A percentile compares a stretch with the other conserved stretches of the same genome.
Evolutionary conservation across 306 rosid genomes (phyloP).

Genomic region (Cicer bijugum): DNA sequence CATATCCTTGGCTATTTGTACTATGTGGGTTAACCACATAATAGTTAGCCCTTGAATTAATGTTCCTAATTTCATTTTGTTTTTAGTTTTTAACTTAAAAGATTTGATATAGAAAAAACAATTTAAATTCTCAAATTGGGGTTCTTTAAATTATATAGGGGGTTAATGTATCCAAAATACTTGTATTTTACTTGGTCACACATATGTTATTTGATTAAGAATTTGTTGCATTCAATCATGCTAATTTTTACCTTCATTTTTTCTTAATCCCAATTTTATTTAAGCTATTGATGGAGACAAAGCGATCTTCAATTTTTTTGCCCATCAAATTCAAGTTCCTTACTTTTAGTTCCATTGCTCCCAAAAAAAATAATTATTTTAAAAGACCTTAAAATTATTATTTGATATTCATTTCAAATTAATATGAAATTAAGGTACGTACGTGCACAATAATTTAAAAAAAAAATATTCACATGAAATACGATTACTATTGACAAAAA

Average conservation of each 20-base stretch:
- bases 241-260: conserved; percentile 4
- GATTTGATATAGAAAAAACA: conserved; percentile 45
- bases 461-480: no score
- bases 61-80: conserved; percentile 39
- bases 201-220: conserved; percentile 40
- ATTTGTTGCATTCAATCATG: conserved; percentile 41
- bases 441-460: no score
- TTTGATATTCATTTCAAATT: no score
- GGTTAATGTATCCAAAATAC: conserved; percentile 45
- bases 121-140: conserved; percentile 37
- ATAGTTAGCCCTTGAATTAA: conserved; percentile 48
- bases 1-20: conserved; percentile 77
- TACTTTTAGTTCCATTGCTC: no score
- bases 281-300: background rate
- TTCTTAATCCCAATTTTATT: conserved; percentile 11
- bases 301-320: background rate
- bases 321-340: background rate
- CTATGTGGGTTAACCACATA: conserved; percentile 77
- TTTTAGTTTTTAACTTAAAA: conserved; percentile 56
- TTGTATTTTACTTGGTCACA: conserved; percentile 47
- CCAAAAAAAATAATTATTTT: no score
- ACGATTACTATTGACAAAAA: no score
- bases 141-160: conserved; percentile 45
- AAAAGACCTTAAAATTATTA: no score
- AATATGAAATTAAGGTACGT: no score